Base-by-base conservation (phyloP, 2,329 filamentous ascomycete genomes). In the Cercospora citrullina region DNA sequence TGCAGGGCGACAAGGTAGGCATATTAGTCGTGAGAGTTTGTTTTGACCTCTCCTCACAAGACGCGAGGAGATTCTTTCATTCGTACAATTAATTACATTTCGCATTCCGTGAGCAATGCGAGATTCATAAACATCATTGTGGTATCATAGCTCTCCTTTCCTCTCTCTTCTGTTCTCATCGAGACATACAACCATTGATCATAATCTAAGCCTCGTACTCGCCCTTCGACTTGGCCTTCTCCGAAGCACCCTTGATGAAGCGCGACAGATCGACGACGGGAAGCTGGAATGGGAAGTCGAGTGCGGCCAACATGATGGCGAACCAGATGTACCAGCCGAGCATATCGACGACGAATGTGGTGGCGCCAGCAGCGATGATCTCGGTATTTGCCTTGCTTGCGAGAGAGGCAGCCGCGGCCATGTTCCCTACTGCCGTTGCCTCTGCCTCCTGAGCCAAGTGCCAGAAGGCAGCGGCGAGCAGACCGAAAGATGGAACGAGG, bases 401-500 rank as follows among this genome's bases (percentile, higher is more conserved):
- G 33, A 58, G 51, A 53, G 33, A 59, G 21, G 62, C 33, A 8
- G 62, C 62, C 14, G 33, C 31, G 21, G 62, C 33, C 31, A 10
- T 23, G 53, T 64, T 45, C 7, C 62, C 62, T 30, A 81, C 78
- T 0, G 75, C 80, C 0, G 72, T 62, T 39, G 30, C 65, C 23
- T 64, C 64, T 48, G 77, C 77, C 26, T 81, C 81, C 18, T 79
- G 71, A 3, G 87, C 87, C 8, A 84, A 73, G 18, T 85, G 77
- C 83, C 86, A 90, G 78, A 88, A 91, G 0, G 84, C 84, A 2
- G 83, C 88, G 0, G 89, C 84, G 33, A 92, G 81, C 28, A 88
- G 80, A 12, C 79, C 76, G 75, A 93, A 91, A 2, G 84, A 81
- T 12, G 87, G 75, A 18, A 86, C 77, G n/a, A 93, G 84, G 1